Evolutionary conservation across 1,284 basidiomycete genomes (phyloP).

Genomic region (Neonothopanus nambi): DNA sequence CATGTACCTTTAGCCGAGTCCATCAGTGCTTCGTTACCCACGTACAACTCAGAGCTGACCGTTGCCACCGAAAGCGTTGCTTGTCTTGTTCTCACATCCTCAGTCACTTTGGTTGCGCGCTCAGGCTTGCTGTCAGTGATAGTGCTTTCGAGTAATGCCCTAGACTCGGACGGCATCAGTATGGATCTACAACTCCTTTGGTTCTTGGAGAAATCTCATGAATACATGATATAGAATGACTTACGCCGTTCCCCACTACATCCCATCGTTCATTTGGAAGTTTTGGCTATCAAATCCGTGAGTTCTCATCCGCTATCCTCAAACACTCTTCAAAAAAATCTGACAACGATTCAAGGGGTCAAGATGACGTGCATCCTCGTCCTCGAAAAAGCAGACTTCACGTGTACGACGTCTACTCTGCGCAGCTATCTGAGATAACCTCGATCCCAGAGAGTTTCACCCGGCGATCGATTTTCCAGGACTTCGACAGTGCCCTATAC

Average conservation of each 20-base stretch:
- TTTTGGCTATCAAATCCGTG: slow-evolving; percentile 43
- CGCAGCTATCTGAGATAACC: slow-evolving; percentile 42
- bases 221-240: slow-evolving; percentile 8
- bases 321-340: neutral
- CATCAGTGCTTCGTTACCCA: too few species aligned
- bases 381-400: slow-evolving; percentile 40
- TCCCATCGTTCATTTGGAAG: slow-evolving; percentile 42
- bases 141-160: too few species aligned
- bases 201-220: too few species aligned
- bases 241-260: slow-evolving; percentile 30
- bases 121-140: too few species aligned
- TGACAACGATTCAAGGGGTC: slow-evolving; percentile 18
- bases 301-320: slow-evolving; percentile 8
- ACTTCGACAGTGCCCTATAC: slow-evolving; percentile 37
- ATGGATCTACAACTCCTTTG: too few species aligned
- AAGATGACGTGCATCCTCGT: neutral
- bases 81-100: too few species aligned
- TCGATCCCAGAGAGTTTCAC: slow-evolving; percentile 29
- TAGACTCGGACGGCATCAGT: too few species aligned
- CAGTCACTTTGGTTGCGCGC: too few species aligned
- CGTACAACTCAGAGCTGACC: too few species aligned
- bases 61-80: too few species aligned
- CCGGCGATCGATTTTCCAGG: slow-evolving; percentile 40
- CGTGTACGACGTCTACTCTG: slow-evolving; percentile 51
- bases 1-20: too few species aligned